A percentile compares a stretch with the other conserved stretches of the same genome.
These are phyloP conservation scores for Colletotrichum sp. DNA, from an alignment of 2,329 filamentous ascomycete genomes.

Conservation along the genomic window DNA sequence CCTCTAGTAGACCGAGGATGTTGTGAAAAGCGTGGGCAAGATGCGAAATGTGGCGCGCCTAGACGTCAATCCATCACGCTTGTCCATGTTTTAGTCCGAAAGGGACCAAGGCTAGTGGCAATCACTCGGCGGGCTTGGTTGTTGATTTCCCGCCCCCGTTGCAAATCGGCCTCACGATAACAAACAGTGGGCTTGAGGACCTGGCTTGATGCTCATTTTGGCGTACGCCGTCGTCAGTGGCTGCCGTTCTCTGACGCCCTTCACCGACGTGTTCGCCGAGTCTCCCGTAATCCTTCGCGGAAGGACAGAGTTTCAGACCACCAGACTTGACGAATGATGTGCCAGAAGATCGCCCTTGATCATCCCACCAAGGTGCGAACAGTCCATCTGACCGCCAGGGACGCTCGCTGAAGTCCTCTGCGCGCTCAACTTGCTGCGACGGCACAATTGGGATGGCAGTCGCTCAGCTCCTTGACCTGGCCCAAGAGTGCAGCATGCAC, in stretches of 20 bases:
- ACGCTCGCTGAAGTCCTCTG: not conserved
- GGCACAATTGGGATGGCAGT: conserved; percentile 18
- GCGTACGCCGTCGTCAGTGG: not conserved
- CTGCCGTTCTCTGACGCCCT: not conserved
- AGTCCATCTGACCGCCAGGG: conserved; percentile 4
- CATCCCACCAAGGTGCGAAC: not conserved
- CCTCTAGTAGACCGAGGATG: not conserved
- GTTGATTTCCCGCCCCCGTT: not conserved
- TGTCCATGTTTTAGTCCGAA: not conserved
- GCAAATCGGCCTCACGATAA: not conserved
- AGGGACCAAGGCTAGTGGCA: conserved; percentile 1
- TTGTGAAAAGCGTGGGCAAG: not conserved
- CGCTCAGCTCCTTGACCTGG: not conserved
- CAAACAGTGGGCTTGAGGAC: not conserved
- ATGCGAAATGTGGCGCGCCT: not conserved
- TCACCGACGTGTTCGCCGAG: not conserved
- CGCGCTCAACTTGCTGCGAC: not conserved
- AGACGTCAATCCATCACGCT: not conserved
- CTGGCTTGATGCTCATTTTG: not conserved
- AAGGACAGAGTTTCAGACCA: conserved; percentile 3
- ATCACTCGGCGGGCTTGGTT: not conserved
- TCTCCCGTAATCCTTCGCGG: not conserved
- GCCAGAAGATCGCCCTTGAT: not conserved
- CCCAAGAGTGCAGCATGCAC: not conserved
- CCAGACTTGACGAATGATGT: not conserved